Evolutionary conservation across 2,329 filamentous ascomycete genomes (phyloP).

Genomic region (Alternaria atra): DNA sequence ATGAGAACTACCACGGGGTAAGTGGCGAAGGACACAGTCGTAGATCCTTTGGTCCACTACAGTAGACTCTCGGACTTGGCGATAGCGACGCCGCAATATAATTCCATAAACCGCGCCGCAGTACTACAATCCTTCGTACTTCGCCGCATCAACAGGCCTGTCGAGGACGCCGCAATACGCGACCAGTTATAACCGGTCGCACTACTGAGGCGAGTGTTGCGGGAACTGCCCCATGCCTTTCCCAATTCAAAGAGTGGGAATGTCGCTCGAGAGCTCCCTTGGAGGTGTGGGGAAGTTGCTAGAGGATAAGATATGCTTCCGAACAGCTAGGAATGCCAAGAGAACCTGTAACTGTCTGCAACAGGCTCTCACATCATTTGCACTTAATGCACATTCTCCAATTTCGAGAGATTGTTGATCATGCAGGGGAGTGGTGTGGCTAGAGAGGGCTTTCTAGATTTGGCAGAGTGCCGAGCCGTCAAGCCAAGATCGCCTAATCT

Average conservation of each 20-base stretch:
- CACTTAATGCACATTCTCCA: background rate
- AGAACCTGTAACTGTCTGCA: background rate
- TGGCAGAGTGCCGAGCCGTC: background rate
- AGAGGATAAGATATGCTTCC: background rate
- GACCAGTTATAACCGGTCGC: background rate
- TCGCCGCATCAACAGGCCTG: background rate
- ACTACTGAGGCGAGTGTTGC: background rate
- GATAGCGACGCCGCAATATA: background rate
- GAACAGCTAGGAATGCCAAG: background rate
- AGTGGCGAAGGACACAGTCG: background rate
- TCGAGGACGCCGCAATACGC: background rate
- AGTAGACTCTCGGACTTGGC: background rate
- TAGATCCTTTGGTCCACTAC: background rate
- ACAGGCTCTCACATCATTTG: background rate
- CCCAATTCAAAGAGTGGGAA: background rate
- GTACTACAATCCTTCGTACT: background rate
- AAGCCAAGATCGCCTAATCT: conserved; percentile 5
- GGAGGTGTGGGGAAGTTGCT: background rate
- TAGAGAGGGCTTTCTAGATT: background rate
- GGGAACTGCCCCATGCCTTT: background rate
- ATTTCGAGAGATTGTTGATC: background rate
- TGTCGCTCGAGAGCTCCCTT: background rate
- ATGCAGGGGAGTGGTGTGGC: background rate
- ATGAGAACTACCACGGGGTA: background rate
- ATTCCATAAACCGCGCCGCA: background rate